These are phyloP conservation scores for Sclerotinia borealis DNA, from an alignment of 2,329 filamentous ascomycete genomes.

Conservation along the genomic window DNA sequence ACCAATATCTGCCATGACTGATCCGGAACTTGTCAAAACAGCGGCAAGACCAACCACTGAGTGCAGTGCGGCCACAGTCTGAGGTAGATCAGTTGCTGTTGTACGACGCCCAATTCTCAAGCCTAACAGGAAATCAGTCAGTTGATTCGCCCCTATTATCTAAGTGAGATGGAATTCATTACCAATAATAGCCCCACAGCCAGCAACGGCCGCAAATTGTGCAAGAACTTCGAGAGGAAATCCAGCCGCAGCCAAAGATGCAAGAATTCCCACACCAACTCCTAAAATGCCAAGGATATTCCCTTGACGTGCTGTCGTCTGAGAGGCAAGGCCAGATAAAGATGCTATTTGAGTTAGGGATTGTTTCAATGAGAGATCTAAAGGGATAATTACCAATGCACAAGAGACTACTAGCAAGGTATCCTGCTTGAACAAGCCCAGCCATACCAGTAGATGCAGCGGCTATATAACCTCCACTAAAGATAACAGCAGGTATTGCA, in stretches of 20 bases:
- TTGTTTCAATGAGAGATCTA: no score
- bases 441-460: slow-evolving; percentile 77
- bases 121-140: slow-evolving; percentile 34
- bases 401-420: slow-evolving; percentile 75
- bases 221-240: slow-evolving; percentile 72
- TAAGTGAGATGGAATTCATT: slow-evolving; percentile 8
- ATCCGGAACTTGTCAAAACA: slow-evolving; percentile 82
- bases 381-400: slow-evolving; percentile 52
- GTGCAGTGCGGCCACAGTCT: slow-evolving; percentile 83
- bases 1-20: slow-evolving; percentile 67
- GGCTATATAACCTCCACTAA: slow-evolving; percentile 74
- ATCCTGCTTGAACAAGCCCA: slow-evolving; percentile 80
- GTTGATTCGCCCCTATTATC: neutral
- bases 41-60: slow-evolving; percentile 86
- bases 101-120: slow-evolving; percentile 79
- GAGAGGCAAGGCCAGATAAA: slow-evolving; percentile 73
- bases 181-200: slow-evolving; percentile 61
- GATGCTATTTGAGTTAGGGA: slow-evolving; percentile 42
- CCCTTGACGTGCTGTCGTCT: slow-evolving; percentile 75
- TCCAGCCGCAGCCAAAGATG: slow-evolving; percentile 74
- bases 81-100: slow-evolving; percentile 79
- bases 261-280: slow-evolving; percentile 75
- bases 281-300: slow-evolving; percentile 84
- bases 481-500: slow-evolving; percentile 67
- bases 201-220: slow-evolving; percentile 73